phyloP scores from a whole-genome alignment of 2,329 filamentous ascomycete species.

The Aspergillus proliferans region DNA sequence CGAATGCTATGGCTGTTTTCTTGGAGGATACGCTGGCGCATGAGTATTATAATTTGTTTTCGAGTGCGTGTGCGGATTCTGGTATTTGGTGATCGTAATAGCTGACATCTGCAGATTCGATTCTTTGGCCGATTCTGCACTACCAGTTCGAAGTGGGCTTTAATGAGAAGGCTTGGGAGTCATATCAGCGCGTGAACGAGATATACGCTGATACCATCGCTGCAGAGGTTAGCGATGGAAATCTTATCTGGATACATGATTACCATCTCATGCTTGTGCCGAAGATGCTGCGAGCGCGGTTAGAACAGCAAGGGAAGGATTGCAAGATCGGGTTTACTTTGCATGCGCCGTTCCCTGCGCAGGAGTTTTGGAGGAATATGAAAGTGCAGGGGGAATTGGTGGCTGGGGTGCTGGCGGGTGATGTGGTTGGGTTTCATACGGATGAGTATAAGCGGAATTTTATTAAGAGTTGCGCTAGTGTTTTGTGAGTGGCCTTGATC shows the following conservation, averaged over 20 bases:
- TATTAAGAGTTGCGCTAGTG: conserved; percentile 77
- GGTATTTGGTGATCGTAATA: not conserved
- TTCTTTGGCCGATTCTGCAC: conserved; percentile 90
- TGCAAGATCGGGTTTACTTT: conserved; percentile 92
- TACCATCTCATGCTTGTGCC: conserved; percentile 92
- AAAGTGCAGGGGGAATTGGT: conserved; percentile 79
- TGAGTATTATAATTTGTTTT: conserved; percentile 89
- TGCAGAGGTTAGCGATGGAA: conserved; percentile 75
- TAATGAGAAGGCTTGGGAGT: conserved; percentile 77
- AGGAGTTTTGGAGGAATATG: conserved; percentile 84
- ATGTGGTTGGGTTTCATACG: conserved; percentile 93
- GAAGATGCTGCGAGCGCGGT: conserved; percentile 73
- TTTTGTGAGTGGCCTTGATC: conserved; percentile 52
- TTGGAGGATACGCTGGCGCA: conserved; percentile 79
- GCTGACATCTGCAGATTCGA: conserved; percentile 60
- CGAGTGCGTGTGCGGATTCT: conserved; percentile 54
- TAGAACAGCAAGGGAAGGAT: conserved; percentile 64
- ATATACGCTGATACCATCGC: conserved; percentile 78
- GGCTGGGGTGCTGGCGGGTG: conserved; percentile 74
- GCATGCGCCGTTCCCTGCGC: conserved; percentile 86
- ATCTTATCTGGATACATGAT: conserved; percentile 90
- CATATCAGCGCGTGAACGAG: conserved; percentile 80
- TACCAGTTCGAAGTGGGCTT: conserved; percentile 93
- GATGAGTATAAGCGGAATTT: conserved; percentile 92
- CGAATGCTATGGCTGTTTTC: conserved; percentile 76